Evolutionary conservation across 2,329 filamentous ascomycete species (phyloP).

Genomic region (Drechslerella coelobrocha): DNA sequence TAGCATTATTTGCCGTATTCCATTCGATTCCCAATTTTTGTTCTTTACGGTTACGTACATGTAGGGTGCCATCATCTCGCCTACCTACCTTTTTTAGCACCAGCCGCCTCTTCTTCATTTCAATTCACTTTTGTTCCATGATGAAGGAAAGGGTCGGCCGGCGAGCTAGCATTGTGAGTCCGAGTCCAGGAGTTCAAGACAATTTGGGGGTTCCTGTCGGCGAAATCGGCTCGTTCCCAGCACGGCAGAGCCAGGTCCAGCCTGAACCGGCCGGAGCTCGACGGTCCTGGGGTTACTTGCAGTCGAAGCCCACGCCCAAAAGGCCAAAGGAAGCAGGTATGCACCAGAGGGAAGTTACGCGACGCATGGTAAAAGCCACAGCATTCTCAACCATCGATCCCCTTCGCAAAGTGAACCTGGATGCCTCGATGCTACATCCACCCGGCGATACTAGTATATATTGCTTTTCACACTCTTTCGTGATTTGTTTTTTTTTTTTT

Average conservation of each 20-base stretch:
- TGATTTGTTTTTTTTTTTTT: neutral
- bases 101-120: neutral
- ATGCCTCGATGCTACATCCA: no score
- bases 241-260: slow-evolving; percentile 23
- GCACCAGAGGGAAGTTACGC: slow-evolving; percentile 34
- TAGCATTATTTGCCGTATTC: neutral
- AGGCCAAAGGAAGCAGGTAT: slow-evolving; percentile 13
- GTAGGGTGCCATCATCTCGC: neutral
- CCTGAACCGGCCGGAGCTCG: slow-evolving; percentile 50
- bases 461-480: neutral
- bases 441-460: neutral
- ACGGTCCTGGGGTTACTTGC: slow-evolving; percentile 20
- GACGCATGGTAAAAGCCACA: slow-evolving; percentile 44
- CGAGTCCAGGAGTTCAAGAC: slow-evolving; percentile 14
- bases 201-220: slow-evolving; percentile 6
- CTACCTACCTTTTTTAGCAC: neutral
- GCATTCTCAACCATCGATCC: slow-evolving; percentile 12
- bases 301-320: slow-evolving; percentile 12
- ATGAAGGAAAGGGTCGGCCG: neutral
- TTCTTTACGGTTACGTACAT: neutral
- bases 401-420: slow-evolving; percentile 18
- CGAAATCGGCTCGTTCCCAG: slow-evolving; percentile 27
- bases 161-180: neutral
- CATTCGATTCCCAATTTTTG: neutral
- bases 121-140: neutral